Evolutionary conservation across 2,329 filamentous ascomycete species (phyloP), one percentile per base, ranked within the genome.

Genomic region (Aspergillus aculeatinus): DNA sequence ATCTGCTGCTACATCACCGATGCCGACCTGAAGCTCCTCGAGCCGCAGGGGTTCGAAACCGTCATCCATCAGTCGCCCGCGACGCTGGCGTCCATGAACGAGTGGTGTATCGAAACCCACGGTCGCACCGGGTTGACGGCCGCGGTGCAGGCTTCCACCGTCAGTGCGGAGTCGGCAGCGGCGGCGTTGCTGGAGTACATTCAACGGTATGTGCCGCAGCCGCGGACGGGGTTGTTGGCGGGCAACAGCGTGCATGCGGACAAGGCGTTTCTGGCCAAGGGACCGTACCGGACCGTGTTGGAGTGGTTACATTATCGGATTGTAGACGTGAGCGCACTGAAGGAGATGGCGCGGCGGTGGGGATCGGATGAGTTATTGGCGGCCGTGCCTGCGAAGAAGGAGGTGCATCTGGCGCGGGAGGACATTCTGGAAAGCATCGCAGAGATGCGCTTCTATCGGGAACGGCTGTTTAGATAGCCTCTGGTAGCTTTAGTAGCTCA

Each of bases 371-470:
- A 85, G 7, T 74, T 90, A 9, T 71, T 90, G 62, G 79, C 80
- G 58, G 80, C 81, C 49, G 87, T 85, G 29, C 93, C 94, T 12
- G 76, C 72, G 63, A 98, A 98, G 81, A 85, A 84, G 72, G 86
- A 85, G 42, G 79, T 87, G 55, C 95, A 99, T 79, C 86, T 94
- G 76, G 95, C 95, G 0, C 87, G 85, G 68, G 87, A 91, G 58
- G 95, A 99, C 76, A 96, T 99, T 60, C 76, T 97, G 62, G 95
- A 99, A 80, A 98, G 94, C 76, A 97, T 99, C 63, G 88, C 85
- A 58, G 95, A 99, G 80, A 94, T 94, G 57, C 86, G 81, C 69
- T 97, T 90, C 73, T 98, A 96, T 76, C 86, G 85, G 69, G 81
- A 88, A 61, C 80, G 79, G 19, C 84, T 96, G 58, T 96, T 96